phyloP scores from a whole-genome alignment of 1,284 basidiomycete genomes.

The Naganishia albida region DNA sequence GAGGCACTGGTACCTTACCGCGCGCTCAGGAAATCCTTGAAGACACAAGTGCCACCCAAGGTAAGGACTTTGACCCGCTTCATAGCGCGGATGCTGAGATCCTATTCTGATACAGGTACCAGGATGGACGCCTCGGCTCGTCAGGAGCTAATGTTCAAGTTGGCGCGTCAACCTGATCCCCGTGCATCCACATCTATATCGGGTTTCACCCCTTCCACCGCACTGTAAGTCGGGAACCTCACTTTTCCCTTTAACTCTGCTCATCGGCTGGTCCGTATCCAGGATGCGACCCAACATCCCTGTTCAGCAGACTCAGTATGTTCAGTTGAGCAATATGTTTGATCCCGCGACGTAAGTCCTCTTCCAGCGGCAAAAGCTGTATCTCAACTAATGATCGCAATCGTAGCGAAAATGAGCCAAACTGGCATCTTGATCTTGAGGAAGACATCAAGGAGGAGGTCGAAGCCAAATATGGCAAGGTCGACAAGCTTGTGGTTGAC shows the following conservation, averaged over 20 bases:
- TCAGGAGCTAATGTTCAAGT: conserved; percentile 98
- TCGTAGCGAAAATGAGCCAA: conserved; percentile 78
- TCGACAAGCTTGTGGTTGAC: conserved; percentile 86
- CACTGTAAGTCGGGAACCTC: not conserved
- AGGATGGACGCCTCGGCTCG: conserved; percentile 85
- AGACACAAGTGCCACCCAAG: conserved; percentile 33
- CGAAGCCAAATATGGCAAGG: conserved; percentile 83
- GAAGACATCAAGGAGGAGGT: conserved; percentile 96
- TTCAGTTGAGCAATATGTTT: conserved; percentile 94
- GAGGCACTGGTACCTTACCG: conserved; percentile 63
- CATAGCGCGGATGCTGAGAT: not conserved
- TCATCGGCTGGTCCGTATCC: conserved; percentile 42
- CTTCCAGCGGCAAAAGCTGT: not conserved
- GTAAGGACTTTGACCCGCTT: not conserved
- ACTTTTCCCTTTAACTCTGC: conserved; percentile 55
- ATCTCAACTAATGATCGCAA: not conserved
- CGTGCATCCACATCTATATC: conserved; percentile 42
- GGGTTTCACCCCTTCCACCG: conserved; percentile 16
- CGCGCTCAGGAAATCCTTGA: conserved; percentile 41
- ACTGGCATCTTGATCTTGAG: conserved; percentile 94
- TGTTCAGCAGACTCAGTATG: conserved; percentile 63
- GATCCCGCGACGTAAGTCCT: conserved; percentile 50
- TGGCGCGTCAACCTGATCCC: conserved; percentile 82
- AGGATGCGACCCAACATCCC: conserved; percentile 50
- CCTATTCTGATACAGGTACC: conserved; percentile 61